Evolutionary conservation across 352 stramenopile genomes (phyloP).

Genomic region (Pythium vanterpoolii): DNA sequence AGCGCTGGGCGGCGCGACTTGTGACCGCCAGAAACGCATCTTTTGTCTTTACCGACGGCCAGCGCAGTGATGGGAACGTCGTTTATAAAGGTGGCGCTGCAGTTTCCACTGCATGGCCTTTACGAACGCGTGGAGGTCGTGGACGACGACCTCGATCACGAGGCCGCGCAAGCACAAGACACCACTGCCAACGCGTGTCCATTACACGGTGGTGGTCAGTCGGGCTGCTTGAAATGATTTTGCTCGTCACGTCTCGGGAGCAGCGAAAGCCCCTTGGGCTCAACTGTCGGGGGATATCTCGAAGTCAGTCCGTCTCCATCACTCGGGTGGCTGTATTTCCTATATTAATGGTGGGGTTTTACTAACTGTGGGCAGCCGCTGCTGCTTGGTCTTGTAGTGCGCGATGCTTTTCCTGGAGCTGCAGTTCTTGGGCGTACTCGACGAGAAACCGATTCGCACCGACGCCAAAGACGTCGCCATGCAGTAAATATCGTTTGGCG

Average conservation of each 20-base stretch:
- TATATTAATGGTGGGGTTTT: neutral
- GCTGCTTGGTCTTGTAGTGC: neutral
- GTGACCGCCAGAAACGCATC: neutral
- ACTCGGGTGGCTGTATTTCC: neutral
- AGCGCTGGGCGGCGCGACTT: neutral
- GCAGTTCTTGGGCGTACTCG: slow-evolving; percentile 71
- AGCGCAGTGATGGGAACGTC: neutral
- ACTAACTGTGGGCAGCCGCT: slow-evolving; percentile 1
- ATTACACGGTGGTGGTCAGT: neutral
- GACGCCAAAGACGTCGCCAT: slow-evolving; percentile 81
- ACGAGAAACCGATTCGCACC: slow-evolving; percentile 83
- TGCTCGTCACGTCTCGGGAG: no score
- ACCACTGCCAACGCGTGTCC: slow-evolving; percentile 6
- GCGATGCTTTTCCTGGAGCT: slow-evolving; percentile 20
- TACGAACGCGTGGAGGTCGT: slow-evolving; percentile 2
- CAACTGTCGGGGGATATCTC: neutral
- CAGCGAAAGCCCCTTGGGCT: no score
- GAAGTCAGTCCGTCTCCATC: neutral
- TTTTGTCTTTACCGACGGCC: neutral
- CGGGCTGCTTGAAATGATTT: neutral
- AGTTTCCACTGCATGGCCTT: neutral
- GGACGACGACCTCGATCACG: neutral
- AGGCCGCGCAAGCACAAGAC: neutral
- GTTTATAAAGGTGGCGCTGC: neutral
- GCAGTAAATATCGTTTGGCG: slow-evolving; percentile 52